Evolutionary conservation across 2,329 filamentous ascomycete species (phyloP).

Genomic region (Trichoderma semiorbis): DNA sequence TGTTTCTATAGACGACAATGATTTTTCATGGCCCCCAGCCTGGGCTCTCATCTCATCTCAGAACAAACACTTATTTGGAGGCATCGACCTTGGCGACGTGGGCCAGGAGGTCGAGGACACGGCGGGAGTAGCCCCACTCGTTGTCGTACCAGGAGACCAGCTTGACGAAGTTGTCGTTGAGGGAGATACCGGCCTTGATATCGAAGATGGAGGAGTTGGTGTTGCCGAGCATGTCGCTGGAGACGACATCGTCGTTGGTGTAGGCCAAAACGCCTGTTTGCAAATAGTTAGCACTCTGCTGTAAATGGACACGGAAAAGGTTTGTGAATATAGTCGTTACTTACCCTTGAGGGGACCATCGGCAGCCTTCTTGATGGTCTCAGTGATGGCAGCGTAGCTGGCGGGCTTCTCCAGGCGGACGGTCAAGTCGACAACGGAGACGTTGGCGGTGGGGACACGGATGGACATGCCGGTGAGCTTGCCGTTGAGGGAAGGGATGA

Average conservation of each 20-base stretch:
- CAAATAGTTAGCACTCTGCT: neutral
- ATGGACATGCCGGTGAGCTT: slow-evolving; percentile 99
- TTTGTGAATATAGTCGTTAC: slow-evolving; percentile 29
- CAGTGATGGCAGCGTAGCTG: slow-evolving; percentile 89
- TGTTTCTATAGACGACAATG: slow-evolving; percentile 4
- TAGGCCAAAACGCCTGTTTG: slow-evolving; percentile 78
- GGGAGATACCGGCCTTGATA: slow-evolving; percentile 96
- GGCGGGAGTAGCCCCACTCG: slow-evolving; percentile 99
- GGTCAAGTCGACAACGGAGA: slow-evolving; percentile 98
- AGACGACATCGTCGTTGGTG: slow-evolving; percentile 97
- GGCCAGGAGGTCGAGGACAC: slow-evolving; percentile 76
- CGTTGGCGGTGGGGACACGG: slow-evolving; percentile 98
- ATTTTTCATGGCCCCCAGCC: neutral
- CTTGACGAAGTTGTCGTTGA: slow-evolving; percentile 99
- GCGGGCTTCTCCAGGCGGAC: slow-evolving; percentile 89
- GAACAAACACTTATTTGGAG: slow-evolving; percentile 41
- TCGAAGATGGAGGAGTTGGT: slow-evolving; percentile 96
- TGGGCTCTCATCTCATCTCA: neutral
- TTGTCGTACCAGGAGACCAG: slow-evolving; percentile 98
- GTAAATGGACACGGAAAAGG: too few relatives aligned
- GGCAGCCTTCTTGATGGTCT: slow-evolving; percentile 80
- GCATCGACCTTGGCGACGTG: slow-evolving; percentile 77
- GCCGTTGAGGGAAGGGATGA: slow-evolving; percentile 95
- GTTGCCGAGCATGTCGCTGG: slow-evolving; percentile 90
- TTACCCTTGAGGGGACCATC: slow-evolving; percentile 81